Base-by-base conservation (phyloP, 805 yeast genomes). In the Saturnispora diversa region DNA sequence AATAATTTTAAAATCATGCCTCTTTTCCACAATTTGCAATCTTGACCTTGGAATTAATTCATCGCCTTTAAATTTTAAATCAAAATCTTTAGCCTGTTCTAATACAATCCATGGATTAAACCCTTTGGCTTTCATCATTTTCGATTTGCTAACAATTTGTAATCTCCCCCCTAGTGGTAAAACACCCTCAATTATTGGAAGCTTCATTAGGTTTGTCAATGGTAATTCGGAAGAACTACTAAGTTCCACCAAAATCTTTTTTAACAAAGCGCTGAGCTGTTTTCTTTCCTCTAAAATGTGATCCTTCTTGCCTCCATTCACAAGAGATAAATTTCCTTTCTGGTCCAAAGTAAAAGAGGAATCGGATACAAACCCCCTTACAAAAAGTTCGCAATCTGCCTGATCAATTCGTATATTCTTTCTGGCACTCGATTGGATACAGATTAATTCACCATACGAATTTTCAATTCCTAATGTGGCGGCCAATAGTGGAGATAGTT, bases 111-210 rank as follows among this genome's bases (percentile, higher is more conserved):
- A 44, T n/a, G 41, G 35, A 13, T 21, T 34, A 5, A 31, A 17
- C 6, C 16, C 27, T 13, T 35, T 34, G 6, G 20, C 12, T 17
- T 30, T 35, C 6, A 64, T 40, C 15, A 34, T 29, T 25, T 27
- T 40, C 6, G 38, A 24, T 19, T 35, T 28, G 11, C 26, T 16
- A 3, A 10, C 5, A 15, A 48, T 37, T 15, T 68, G 73, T 20
- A 83, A 37, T 6, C 73, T 39, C 0, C 82, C 88, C 11, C 94
- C 92, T 31, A 63, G 47, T 1, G 84, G 80, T 15, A 81, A 54
- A 5, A 56, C 16, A 1, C 60, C 46, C 0, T 55, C 54, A 1
- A 74, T 66, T 2, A 74, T 56, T 1, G 88, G 86, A 1, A 83
- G 47, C 45, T 71, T 73, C 39, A 68, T 53, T 21, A 62, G 64